Base-by-base conservation (phyloP, 805 yeast genomes). In the Alloascoidea africana region DNA sequence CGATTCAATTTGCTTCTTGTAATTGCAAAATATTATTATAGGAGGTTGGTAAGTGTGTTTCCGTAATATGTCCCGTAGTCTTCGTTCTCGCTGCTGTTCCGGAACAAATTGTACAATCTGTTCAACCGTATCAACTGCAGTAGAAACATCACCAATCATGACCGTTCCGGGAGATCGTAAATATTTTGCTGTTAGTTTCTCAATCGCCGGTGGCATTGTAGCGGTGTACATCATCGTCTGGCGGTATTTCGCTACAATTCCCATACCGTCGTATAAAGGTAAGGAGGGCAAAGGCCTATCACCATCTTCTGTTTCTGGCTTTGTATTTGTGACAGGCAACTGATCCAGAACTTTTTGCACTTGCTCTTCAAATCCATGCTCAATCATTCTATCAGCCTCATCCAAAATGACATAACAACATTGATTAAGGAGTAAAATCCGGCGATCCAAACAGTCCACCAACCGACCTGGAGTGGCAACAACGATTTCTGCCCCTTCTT, bases 361-460 rank as follows among this genome's bases (percentile, higher is more conserved):
- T 49, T 85, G 85, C 23, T 71, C 79, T 52, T 85, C 95, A 53
- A 89, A 89, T 3, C 96, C 96, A 72, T 89, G 68, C 53, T 86
- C 95, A 33, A 89, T 76, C 97, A 89, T 89, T 46, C 87, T 65
- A 55, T 89, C 98, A 2, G 96, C 95, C 57, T 89, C 98, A 59
- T 89, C 98, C 62, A 87, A 65, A 1, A 83, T 77, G 16, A 89
- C 57, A 42, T 74, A 79, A 42, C 66, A 66, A 43, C 94, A 72
- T 41, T 72, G 71, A 32, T 59, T 60, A 23, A 87, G 56, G 1
- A 67, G 68, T 2, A 86, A 42, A 15, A 79, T 60, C n/a, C 74
- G 72, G 38, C 80, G 62, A 39, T 79, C 85, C 14, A 87, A 44
- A 42, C 86, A 74, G 49, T 89, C 98, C 8, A 85, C 66, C 35